Conservation (phyloP, 768 basidiomycete genomes). For the Galerina marginata region DNA sequence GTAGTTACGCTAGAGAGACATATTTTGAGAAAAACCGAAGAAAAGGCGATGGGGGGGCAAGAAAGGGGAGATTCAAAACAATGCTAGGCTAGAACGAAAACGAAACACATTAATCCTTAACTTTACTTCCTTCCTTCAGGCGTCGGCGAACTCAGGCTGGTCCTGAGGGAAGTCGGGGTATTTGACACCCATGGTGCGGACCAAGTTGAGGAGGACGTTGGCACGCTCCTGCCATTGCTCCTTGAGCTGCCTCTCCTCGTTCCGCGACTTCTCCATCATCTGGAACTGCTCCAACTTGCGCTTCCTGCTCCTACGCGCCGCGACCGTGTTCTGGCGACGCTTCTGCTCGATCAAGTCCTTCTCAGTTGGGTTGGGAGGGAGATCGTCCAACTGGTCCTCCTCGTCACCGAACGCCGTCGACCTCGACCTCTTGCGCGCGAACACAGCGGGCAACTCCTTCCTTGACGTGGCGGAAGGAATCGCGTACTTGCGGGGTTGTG, state of each 20-base stretch:
- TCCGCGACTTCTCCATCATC: slow-evolving; percentile 62
- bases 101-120: neutral
- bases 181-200: slow-evolving; percentile 59
- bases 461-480: slow-evolving; percentile 77
- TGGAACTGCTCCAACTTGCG: slow-evolving; percentile 79
- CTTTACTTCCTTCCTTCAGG: slow-evolving; percentile 32
- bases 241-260: slow-evolving; percentile 57
- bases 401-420: slow-evolving; percentile 48
- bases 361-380: slow-evolving; percentile 48
- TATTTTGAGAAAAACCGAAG: slow-evolving; percentile 11
- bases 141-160: slow-evolving; percentile 64
- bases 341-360: slow-evolving; percentile 80
- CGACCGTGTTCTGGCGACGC: slow-evolving; percentile 85
- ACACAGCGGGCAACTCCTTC: slow-evolving; percentile 78
- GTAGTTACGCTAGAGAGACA: slow-evolving; percentile 21
- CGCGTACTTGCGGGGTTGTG: slow-evolving; percentile 76
- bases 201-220: slow-evolving; percentile 48
- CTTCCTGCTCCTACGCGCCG: slow-evolving; percentile 79
- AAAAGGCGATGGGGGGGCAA: neutral
- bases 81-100: slow-evolving; percentile 10
- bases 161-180: slow-evolving; percentile 52
- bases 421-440: slow-evolving; percentile 59
- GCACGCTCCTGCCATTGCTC: slow-evolving; percentile 70
- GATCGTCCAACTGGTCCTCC: slow-evolving; percentile 53
- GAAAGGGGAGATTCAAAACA: slow-evolving; percentile 28